Conservation (phyloP, 2,329 filamentous ascomycete genomes). For the Teratosphaeria pseudoeucalypti region DNA sequence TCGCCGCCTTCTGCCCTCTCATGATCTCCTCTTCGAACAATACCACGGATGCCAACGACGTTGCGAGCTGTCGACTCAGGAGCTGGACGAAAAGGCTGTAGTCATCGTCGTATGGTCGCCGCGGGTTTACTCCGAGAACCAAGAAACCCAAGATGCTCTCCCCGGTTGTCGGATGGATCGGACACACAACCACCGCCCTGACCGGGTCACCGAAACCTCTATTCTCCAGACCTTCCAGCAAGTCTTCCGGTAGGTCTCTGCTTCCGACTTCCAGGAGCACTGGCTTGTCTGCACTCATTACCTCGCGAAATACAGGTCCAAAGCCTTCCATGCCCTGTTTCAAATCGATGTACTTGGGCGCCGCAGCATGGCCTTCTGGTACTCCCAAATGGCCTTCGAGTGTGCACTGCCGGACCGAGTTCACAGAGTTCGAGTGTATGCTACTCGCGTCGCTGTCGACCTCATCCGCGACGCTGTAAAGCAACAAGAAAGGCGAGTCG, state of each 20-base stretch:
- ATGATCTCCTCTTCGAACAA: slow-evolving; percentile 76
- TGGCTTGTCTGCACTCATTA: slow-evolving; percentile 57
- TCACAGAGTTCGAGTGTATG: slow-evolving; percentile 55
- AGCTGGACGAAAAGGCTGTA: slow-evolving; percentile 70
- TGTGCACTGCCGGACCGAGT: slow-evolving; percentile 53
- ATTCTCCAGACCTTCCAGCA: slow-evolving; percentile 59
- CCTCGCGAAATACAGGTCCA: slow-evolving; percentile 63
- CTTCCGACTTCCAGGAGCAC: slow-evolving; percentile 57
- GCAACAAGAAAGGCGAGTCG: slow-evolving; percentile 65
- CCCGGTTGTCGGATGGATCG: slow-evolving; percentile 65
- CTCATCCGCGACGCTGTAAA: slow-evolving; percentile 67
- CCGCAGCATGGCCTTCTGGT: slow-evolving; percentile 51
- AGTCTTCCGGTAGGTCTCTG: slow-evolving; percentile 51
- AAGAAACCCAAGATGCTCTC: slow-evolving; percentile 68
- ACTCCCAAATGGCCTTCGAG: slow-evolving; percentile 65
- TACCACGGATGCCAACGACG: slow-evolving; percentile 70
- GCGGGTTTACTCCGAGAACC: slow-evolving; percentile 67
- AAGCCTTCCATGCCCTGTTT: slow-evolving; percentile 62
- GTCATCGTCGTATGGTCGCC: slow-evolving; percentile 69
- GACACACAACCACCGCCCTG: slow-evolving; percentile 62
- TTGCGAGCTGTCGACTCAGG: slow-evolving; percentile 64
- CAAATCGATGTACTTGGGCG: slow-evolving; percentile 55
- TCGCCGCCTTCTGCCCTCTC: slow-evolving; percentile 61
- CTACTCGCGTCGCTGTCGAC: slow-evolving; percentile 61
- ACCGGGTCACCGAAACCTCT: slow-evolving; percentile 63